Conservation (phyloP, 2,329 filamentous ascomycete genomes). For the Sarocladiaceae sp. region DNA sequence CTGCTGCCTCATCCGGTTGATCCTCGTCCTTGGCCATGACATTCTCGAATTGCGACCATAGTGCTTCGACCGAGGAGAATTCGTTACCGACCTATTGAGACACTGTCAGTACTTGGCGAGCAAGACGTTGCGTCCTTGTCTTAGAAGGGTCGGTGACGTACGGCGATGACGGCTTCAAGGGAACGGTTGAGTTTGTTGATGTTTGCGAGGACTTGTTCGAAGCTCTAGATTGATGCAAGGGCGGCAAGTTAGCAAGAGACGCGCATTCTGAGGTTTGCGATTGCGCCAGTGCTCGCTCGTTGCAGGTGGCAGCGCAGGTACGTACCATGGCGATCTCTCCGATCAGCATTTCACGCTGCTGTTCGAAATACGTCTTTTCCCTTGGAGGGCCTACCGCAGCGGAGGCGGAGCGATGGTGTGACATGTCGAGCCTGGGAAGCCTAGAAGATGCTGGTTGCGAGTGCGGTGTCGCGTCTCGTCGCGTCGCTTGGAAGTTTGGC, state of each 20-base stretch:
- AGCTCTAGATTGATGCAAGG: slow-evolving; percentile 41
- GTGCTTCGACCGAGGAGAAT: slow-evolving; percentile 91
- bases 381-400: slow-evolving; percentile 20
- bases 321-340: slow-evolving; percentile 68
- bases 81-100: slow-evolving; percentile 76
- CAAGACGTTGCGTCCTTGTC: too few relatives aligned
- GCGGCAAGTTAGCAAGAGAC: slow-evolving; percentile 2
- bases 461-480: neutral
- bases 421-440: slow-evolving; percentile 23
- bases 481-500: neutral
- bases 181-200: slow-evolving; percentile 94
- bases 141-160: too few relatives aligned
- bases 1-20: too few relatives aligned
- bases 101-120: too few relatives aligned
- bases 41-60: slow-evolving; percentile 96
- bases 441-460: neutral
- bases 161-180: slow-evolving; percentile 85
- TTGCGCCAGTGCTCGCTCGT: too few relatives aligned
- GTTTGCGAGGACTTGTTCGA: slow-evolving; percentile 91
- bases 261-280: neutral
- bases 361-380: slow-evolving; percentile 65
- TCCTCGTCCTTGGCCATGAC: slow-evolving; percentile 75
- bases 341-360: slow-evolving; percentile 68
- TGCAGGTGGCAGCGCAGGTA: too few relatives aligned
- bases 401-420: slow-evolving; percentile 23